Evolutionary conservation across 495 filamentous ascomycete species (phyloP).

Genomic region (Neurospora sp.): DNA sequence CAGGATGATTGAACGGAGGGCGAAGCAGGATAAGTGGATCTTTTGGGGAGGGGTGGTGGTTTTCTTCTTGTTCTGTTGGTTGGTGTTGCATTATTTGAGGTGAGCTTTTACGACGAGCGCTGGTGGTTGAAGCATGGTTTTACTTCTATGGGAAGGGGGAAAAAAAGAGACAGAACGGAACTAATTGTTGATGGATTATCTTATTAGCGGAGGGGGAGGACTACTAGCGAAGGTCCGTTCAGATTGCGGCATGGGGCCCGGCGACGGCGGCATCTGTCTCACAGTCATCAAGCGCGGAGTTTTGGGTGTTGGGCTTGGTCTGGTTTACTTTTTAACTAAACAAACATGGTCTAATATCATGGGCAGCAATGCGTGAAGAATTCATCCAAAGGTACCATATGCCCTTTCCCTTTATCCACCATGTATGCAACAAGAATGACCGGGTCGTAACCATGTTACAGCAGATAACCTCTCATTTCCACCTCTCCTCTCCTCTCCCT

Average conservation of each 20-base stretch:
- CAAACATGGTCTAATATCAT: neutral
- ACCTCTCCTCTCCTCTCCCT: neutral
- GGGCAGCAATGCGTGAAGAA: neutral
- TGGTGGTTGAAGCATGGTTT: neutral
- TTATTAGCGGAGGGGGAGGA: neutral
- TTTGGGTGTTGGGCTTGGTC: neutral
- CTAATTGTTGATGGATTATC: neutral
- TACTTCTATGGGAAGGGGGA: neutral
- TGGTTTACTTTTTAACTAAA: neutral
- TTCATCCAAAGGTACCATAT: neutral
- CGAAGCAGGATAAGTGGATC: conserved; percentile 95
- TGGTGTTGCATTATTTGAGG: conserved; percentile 72
- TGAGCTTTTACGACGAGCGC: conserved; percentile 25
- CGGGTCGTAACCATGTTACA: neutral
- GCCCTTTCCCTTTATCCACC: neutral
- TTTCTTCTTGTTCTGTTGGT: conserved; percentile 90
- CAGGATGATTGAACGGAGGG: conserved; percentile 84
- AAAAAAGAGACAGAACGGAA: neutral
- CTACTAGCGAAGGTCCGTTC: neutral
- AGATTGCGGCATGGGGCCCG: neutral
- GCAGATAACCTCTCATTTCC: neutral
- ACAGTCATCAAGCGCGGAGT: neutral
- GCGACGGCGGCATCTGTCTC: neutral
- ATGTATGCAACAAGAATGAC: neutral
- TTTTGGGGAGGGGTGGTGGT: conserved; percentile 80